These are phyloP conservation scores for Chlamydomonas incerta DNA, from an alignment of 139 green algal species.

Conservation along the genomic window DNA sequence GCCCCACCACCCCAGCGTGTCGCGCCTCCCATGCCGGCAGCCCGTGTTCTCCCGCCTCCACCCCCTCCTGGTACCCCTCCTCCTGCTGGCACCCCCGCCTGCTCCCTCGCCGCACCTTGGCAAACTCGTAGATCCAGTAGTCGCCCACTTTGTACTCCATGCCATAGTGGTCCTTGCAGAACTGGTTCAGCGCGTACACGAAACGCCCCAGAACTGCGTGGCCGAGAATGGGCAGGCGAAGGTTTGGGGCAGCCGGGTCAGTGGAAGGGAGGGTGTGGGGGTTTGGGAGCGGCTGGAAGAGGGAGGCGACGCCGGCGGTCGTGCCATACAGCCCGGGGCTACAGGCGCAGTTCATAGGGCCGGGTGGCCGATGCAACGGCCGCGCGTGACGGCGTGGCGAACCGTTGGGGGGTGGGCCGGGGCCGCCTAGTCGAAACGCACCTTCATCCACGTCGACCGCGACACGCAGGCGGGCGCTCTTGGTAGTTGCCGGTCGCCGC, in stretches of 20 bases:
- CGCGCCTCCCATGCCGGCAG: no score
- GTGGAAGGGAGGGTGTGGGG: background rate
- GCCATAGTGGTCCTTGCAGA: conserved; percentile 82
- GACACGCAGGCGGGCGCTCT: conserved; percentile 51
- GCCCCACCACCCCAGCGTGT: no score
- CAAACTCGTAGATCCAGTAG: conserved; percentile 94
- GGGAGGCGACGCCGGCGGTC: background rate
- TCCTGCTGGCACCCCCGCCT: no score
- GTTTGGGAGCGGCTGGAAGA: no score
- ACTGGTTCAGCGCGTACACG: conserved; percentile 77
- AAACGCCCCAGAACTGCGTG: conserved; percentile 89
- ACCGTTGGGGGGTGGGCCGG: no score
- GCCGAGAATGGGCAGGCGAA: background rate
- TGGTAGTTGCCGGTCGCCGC: background rate
- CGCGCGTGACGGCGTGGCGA: no score
- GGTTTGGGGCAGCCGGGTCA: no score
- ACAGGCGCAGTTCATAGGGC: background rate
- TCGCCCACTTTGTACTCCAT: conserved; percentile 80
- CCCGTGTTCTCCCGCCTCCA: no score
- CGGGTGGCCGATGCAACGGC: no score
- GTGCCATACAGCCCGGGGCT: no score
- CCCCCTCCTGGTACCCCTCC: no score
- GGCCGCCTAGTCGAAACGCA: no score
- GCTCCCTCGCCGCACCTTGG: conserved; percentile 68
- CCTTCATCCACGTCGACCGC: conserved; percentile 91